phyloP scores from a whole-genome alignment of 139 green algal genomes.

The Micractinium sp. region DNA sequence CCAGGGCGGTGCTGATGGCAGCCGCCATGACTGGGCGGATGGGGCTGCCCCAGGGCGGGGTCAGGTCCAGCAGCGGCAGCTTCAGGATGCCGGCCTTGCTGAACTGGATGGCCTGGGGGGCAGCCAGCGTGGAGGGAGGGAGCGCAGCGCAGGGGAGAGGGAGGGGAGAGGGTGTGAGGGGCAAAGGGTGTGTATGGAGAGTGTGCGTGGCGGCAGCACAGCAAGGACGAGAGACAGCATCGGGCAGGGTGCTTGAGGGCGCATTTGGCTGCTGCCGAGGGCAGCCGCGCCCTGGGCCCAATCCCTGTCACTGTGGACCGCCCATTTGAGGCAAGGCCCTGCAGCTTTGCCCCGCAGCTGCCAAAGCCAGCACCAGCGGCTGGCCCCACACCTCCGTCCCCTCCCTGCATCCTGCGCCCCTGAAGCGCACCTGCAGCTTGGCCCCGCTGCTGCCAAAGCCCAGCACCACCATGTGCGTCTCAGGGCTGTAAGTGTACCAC shows the following conservation, averaged over 20 bases:
- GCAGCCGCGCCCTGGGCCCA: not conserved
- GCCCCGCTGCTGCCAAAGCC: slow-evolving; percentile 31
- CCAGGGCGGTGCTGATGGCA: slow-evolving; percentile 6
- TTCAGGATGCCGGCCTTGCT: not conserved
- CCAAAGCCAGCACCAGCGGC: too few relatives aligned
- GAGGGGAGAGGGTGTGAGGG: not conserved
- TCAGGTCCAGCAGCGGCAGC: slow-evolving; percentile 40
- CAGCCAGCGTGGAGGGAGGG: not conserved
- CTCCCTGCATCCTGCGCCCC: too few relatives aligned
- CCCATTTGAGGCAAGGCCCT: too few relatives aligned
- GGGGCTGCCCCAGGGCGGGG: slow-evolving; percentile 34
- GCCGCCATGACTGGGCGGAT: slow-evolving; percentile 4
- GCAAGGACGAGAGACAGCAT: not conserved
- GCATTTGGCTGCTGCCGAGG: too few relatives aligned
- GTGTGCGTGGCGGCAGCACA: not conserved
- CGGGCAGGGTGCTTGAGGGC: too few relatives aligned
- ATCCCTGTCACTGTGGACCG: not conserved
- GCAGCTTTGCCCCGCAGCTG: too few relatives aligned
- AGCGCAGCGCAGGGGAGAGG: not conserved
- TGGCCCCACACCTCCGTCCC: too few relatives aligned
- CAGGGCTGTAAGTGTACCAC: slow-evolving; percentile 31
- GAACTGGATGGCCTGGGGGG: slow-evolving; percentile 37
- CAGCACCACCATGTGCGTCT: slow-evolving; percentile 22
- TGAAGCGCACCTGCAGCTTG: slow-evolving; percentile 29
- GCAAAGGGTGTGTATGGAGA: too few relatives aligned